A percentile compares a stretch with the other conserved stretches of the same genome.
These are phyloP conservation scores for Moesziomyces sp. DNA, from an alignment of 1,284 basidiomycete species.

Conservation along the genomic window DNA sequence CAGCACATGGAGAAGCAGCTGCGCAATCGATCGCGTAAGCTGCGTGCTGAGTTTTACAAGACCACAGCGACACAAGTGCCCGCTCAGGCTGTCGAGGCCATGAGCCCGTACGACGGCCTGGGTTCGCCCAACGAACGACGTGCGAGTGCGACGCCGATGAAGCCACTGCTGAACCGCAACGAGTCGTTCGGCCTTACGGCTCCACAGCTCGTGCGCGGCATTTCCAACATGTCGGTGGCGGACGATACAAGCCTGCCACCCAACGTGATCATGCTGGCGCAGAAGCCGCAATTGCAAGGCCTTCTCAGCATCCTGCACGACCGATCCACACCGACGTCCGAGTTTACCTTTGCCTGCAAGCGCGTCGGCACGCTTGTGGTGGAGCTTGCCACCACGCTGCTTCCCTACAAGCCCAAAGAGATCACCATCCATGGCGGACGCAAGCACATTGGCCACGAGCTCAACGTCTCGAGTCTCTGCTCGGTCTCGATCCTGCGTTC, in stretches of 20 bases:
- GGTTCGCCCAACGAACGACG: constrained; percentile 30
- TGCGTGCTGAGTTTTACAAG: constrained; percentile 53
- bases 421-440: constrained; percentile 76
- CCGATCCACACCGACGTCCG: constrained; percentile 73
- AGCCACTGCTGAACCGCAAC: constrained; percentile 15
- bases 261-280: constrained; percentile 78
- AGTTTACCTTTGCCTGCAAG: constrained; percentile 89
- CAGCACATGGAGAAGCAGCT: constrained; percentile 89
- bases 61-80: constrained; percentile 33
- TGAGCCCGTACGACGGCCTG: constrained; percentile 33
- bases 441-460: constrained; percentile 75
- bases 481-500: constrained; percentile 86
- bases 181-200: constrained; percentile 13
- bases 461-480: constrained; percentile 76
- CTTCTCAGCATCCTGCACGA: constrained; percentile 83
- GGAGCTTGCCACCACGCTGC: constrained; percentile 82
- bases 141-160: constrained; percentile 19
- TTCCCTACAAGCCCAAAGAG: constrained; percentile 77
- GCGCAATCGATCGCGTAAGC: constrained; percentile 31
- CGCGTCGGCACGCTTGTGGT: constrained; percentile 84
- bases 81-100: constrained; percentile 2
- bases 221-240: constrained; percentile 16
- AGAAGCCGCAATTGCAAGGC: constrained; percentile 80
- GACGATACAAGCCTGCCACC: constrained; percentile 63
- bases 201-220: constrained; percentile 4